Percentiles rank a stretch among this genome's conserved stretches.
Evolutionary conservation across 2,329 filamentous ascomycete genomes (phyloP).

Genomic region (Chaetomiaceae sp.): DNA sequence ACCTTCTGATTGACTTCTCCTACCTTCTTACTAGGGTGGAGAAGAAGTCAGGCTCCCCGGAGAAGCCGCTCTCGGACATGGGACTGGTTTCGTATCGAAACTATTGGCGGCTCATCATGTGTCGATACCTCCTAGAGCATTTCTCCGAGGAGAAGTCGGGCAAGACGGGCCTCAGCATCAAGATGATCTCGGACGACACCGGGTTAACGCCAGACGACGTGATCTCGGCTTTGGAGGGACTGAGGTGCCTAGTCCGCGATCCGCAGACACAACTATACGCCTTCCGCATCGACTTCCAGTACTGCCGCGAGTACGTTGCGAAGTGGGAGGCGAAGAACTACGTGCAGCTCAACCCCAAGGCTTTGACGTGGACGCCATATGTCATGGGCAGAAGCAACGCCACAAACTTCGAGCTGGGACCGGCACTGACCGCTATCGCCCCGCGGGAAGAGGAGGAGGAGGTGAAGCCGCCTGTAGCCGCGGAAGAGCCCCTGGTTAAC

Average conservation of each 20-base stretch:
- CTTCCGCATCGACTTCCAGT: slow-evolving; percentile 76
- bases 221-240: slow-evolving; percentile 82
- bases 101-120: slow-evolving; percentile 89
- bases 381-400: slow-evolving; percentile 86
- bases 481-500: slow-evolving; percentile 29
- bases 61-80: slow-evolving; percentile 97
- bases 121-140: slow-evolving; percentile 69
- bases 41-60: slow-evolving; percentile 87
- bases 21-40: slow-evolving; percentile 93
- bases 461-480: slow-evolving; percentile 30
- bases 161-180: slow-evolving; percentile 51
- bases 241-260: slow-evolving; percentile 84
- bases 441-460: slow-evolving; percentile 70
- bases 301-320: slow-evolving; percentile 78
- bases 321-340: slow-evolving; percentile 89
- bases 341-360: slow-evolving; percentile 72
- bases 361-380: slow-evolving; percentile 91
- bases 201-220: slow-evolving; percentile 97
- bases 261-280: slow-evolving; percentile 84
- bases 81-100: slow-evolving; percentile 94
- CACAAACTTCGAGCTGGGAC: slow-evolving; percentile 75
- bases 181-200: slow-evolving; percentile 75
- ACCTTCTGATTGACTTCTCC: slow-evolving; percentile 95
- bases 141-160: slow-evolving; percentile 32
- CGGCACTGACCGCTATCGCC: slow-evolving; percentile 77